These are phyloP conservation scores for Gaertneriomyces sp. DNA, from an alignment of 192 early-diverging fungal genomes.

Conservation along the genomic window DNA sequence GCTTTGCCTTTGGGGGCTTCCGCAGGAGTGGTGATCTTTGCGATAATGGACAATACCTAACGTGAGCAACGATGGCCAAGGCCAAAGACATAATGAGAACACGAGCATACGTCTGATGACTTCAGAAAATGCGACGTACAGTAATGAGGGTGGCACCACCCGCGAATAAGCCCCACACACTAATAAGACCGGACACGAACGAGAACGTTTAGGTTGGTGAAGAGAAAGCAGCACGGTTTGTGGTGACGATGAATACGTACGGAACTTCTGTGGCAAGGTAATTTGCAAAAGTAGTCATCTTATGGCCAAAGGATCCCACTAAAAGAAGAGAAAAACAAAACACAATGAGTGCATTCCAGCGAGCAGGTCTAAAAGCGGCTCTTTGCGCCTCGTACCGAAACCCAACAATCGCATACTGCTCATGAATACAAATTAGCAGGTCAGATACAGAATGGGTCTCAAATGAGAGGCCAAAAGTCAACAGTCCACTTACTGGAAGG, in stretches of 20 bases:
- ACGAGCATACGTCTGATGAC: not conserved
- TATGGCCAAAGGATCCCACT: slow-evolving; percentile 8
- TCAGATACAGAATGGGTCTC: too few species aligned
- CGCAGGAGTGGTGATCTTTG: not conserved
- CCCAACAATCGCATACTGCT: slow-evolving; percentile 1
- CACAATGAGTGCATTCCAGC: too few species aligned
- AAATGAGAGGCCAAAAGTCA: not conserved
- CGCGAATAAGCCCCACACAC: not conserved
- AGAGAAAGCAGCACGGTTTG: not conserved
- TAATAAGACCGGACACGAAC: not conserved
- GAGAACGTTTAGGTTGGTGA: not conserved
- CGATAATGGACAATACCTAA: not conserved
- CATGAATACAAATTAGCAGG: not conserved
- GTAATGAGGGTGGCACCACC: not conserved
- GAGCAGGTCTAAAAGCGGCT: not conserved
- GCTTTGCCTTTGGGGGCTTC: not conserved
- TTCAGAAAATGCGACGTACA: not conserved
- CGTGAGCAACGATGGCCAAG: not conserved
- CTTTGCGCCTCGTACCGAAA: not conserved
- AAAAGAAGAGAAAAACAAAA: not conserved
- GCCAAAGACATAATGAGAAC: not conserved
- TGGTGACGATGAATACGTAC: not conserved
- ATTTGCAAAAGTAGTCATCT: not conserved
- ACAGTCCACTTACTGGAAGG: slow-evolving; percentile 6
- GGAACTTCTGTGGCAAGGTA: not conserved